Conservation (phyloP, 345 rosid genomes). For the Pistacia atlantica region DNA sequence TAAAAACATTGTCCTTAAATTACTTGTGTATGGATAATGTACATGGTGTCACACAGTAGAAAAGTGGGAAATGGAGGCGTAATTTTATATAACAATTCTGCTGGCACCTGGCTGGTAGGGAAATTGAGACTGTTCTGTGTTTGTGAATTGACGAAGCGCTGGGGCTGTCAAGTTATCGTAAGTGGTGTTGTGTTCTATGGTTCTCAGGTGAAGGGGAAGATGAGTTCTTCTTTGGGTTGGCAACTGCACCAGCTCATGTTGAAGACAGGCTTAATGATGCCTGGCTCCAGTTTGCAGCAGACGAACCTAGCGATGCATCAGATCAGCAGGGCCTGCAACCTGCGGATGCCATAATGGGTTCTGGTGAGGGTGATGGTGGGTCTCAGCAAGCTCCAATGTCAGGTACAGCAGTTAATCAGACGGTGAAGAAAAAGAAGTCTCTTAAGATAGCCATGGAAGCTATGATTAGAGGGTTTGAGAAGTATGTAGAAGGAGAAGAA, state of each 20-base stretch:
- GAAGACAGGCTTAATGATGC: constrained; percentile 92
- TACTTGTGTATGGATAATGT: too few relatives aligned
- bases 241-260: constrained; percentile 95
- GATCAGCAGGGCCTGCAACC: constrained; percentile 29
- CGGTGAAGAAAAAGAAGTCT: constrained; percentile 44
- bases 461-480: constrained; percentile 75
- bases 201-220: constrained; percentile 43
- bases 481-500: constrained; percentile 45
- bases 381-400: constrained; percentile 42
- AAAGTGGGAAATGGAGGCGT: too few relatives aligned
- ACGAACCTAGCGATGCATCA: constrained; percentile 42
- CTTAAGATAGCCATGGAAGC: constrained; percentile 84
- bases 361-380: constrained; percentile 59
- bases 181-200: neutral
- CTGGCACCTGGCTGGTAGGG: too few relatives aligned
- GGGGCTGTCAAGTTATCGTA: neutral
- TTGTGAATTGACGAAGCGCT: neutral
- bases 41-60: too few relatives aligned
- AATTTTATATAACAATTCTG: too few relatives aligned
- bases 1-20: too few relatives aligned
- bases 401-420: constrained; percentile 24
- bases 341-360: constrained; percentile 48
- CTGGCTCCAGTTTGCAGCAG: constrained; percentile 92
- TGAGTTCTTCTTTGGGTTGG: constrained; percentile 92
- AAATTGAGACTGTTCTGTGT: neutral